Evolutionary conservation across 306 rosid species (phyloP).

Genomic region (Dryas alaskensis): DNA sequence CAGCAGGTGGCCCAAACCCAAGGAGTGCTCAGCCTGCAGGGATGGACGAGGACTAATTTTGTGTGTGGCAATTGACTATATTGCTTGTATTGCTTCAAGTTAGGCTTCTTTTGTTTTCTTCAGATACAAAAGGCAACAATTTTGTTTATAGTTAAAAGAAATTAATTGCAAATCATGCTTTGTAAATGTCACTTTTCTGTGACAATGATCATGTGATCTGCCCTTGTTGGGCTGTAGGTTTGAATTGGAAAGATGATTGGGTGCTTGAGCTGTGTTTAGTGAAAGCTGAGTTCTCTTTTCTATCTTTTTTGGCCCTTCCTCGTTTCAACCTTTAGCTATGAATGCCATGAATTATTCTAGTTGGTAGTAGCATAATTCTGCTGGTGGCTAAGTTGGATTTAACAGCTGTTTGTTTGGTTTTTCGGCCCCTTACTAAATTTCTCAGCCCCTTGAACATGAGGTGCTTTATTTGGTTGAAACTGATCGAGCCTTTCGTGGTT

Average conservation of each 20-base stretch:
- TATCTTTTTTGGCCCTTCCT: not conserved
- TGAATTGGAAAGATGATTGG: not conserved
- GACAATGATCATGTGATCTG: not conserved
- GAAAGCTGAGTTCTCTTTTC: not conserved
- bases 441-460: too few species aligned
- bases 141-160: conserved; percentile 27
- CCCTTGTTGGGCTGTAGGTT: not conserved
- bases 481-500: too few species aligned
- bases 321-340: too few species aligned
- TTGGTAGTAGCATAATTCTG: too few species aligned
- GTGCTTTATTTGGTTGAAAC: too few species aligned
- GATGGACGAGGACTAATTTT: conserved; percentile 68
- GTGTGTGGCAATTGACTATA: not conserved
- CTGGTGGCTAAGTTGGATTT: too few species aligned
- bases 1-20: conserved; percentile 76
- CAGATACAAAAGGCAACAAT: conserved; percentile 25
- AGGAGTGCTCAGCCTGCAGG: conserved; percentile 65
- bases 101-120: conserved; percentile 27
- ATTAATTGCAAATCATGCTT: conserved; percentile 11
- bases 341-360: too few species aligned
- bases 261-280: not conserved
- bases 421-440: too few species aligned
- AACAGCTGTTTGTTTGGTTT: too few species aligned
- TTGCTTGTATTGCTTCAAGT: conserved; percentile 21
- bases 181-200: conserved; percentile 21